Percentiles rank a stretch among this genome's conserved stretches.
phyloP scores from a whole-genome alignment of 2,329 filamentous ascomycete species.

The Stagonosporopsis rhizophila region DNA sequence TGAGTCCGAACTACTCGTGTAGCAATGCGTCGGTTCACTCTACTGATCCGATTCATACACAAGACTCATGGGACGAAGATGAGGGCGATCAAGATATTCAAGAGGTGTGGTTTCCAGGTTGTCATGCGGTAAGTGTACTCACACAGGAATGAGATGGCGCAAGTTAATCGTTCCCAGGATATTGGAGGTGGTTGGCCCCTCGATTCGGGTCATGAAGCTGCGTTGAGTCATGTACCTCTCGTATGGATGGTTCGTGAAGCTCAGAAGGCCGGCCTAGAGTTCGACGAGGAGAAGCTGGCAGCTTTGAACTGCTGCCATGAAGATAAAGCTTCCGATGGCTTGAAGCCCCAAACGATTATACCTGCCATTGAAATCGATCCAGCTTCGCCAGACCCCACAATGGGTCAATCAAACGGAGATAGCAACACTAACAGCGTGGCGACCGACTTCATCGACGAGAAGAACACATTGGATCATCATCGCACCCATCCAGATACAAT shows the following conservation, averaged over 20 bases:
- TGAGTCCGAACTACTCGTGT: conserved; percentile 40
- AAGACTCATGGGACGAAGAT: conserved; percentile 40
- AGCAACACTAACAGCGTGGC: not conserved
- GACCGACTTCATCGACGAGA: conserved; percentile 22
- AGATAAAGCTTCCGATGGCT: conserved; percentile 3
- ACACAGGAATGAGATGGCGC: not conserved
- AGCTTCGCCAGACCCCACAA: conserved; percentile 27
- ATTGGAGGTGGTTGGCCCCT: conserved; percentile 78
- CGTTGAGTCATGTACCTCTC: conserved; percentile 71
- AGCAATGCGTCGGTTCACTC: conserved; percentile 43
- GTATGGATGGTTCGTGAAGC: conserved; percentile 75
- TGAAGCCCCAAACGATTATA: conserved; percentile 20
- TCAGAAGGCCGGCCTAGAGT: conserved; percentile 69
- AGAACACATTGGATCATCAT: conserved; percentile 26
- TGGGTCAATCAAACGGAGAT: not conserved
- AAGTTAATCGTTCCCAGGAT: conserved; percentile 53
- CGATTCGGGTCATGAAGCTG: conserved; percentile 60
- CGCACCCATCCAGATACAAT: conserved; percentile 29
- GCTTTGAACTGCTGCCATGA: conserved; percentile 68
- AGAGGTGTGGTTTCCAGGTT: conserved; percentile 82
- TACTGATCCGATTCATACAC: conserved; percentile 32
- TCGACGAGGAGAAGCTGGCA: conserved; percentile 72
- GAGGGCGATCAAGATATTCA: conserved; percentile 73
- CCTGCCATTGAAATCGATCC: conserved; percentile 46
- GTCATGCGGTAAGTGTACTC: conserved; percentile 63